Evolutionary conservation across 1,284 basidiomycete species (phyloP).

Genomic region (Phylloboletellus chloephorus): DNA sequence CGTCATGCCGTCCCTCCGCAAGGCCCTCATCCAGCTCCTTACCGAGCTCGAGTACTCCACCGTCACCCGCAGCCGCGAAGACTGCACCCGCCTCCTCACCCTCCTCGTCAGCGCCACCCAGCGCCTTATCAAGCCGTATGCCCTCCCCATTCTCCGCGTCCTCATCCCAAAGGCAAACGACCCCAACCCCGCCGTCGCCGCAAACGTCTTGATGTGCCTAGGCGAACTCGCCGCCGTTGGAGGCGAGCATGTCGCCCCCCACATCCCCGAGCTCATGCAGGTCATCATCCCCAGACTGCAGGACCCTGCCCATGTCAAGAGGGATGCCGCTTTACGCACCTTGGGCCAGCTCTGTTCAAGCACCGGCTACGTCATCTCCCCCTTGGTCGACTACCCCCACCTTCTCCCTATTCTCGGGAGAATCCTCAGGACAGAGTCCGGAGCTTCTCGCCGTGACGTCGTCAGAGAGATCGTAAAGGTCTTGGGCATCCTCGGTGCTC

Average conservation of each 20-base stretch:
- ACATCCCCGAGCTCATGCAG: conserved; percentile 85
- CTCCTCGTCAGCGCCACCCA: conserved; percentile 88
- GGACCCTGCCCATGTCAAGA: conserved; percentile 80
- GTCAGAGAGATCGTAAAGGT: conserved; percentile 91
- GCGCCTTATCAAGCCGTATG: conserved; percentile 94
- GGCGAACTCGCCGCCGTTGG: conserved; percentile 93
- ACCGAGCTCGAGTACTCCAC: conserved; percentile 98
- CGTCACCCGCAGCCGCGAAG: conserved; percentile 86
- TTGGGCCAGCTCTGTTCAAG: conserved; percentile 95
- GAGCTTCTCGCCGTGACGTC: conserved; percentile 83
- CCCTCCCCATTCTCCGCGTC: conserved; percentile 91
- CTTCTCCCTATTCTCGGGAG: conserved; percentile 84
- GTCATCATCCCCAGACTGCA: conserved; percentile 86
- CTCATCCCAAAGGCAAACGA: conserved; percentile 88
- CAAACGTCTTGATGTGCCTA: conserved; percentile 90
- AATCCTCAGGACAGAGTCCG: conserved; percentile 82
- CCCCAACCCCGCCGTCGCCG: conserved; percentile 81
- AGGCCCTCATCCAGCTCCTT: conserved; percentile 93
- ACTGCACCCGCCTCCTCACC: conserved; percentile 85
- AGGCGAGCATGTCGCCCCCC: conserved; percentile 84
- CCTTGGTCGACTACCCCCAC: conserved; percentile 88
- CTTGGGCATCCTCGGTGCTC: conserved; percentile 93
- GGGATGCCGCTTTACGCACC: conserved; percentile 92
- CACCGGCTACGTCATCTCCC: conserved; percentile 91
- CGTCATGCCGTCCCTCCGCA: conserved; percentile 96